Evolutionary conservation across 352 stramenopile species (phyloP).

Genomic region (Peronospora belbahrii): DNA sequence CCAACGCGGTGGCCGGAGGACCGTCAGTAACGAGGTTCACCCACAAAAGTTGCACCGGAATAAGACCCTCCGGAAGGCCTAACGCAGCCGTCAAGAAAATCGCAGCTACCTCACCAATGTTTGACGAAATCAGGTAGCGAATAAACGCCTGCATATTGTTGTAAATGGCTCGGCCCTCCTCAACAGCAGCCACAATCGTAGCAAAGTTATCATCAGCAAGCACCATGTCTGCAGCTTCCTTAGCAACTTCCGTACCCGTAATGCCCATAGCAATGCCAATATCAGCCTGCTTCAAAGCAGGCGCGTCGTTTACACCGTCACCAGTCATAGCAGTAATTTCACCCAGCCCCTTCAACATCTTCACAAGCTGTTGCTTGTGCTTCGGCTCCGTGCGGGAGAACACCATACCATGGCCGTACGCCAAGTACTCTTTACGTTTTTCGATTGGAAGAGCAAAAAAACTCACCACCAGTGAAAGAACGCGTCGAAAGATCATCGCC

Average conservation of each 20-base stretch:
- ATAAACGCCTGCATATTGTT: conserved; percentile 99
- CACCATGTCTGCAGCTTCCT: conserved; percentile 98
- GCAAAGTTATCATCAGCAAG: conserved; percentile 98
- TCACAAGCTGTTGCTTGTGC: conserved; percentile 95
- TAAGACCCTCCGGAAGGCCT: conserved; percentile 95
- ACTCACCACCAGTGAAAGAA: conserved; percentile 93
- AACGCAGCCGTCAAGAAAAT: conserved; percentile 97
- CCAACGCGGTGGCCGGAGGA: conserved; percentile 94
- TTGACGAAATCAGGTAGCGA: conserved; percentile 97
- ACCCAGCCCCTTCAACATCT: conserved; percentile 92
- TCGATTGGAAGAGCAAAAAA: conserved; percentile 90
- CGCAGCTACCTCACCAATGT: conserved; percentile 98
- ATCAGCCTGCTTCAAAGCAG: conserved; percentile 95
- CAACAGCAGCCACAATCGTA: conserved; percentile 92
- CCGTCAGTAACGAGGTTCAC: conserved; percentile 99
- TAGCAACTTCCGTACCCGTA: conserved; percentile 96
- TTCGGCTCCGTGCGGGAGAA: conserved; percentile 97
- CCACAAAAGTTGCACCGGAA: conserved; percentile 98
- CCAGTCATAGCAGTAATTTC: conserved; percentile 97
- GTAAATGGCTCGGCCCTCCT: conserved; percentile 85
- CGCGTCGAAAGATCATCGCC: conserved; percentile 78
- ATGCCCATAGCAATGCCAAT: conserved; percentile 99
- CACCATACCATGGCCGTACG: conserved; percentile 88
- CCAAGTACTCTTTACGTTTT: conserved; percentile 88
- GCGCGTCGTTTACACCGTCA: conserved; percentile 98